Percentiles rank a stretch among this genome's conserved stretches.
Evolutionary conservation across 2,329 filamentous ascomycete genomes (phyloP).

Genomic region (Domatiomyces catenatus): DNA sequence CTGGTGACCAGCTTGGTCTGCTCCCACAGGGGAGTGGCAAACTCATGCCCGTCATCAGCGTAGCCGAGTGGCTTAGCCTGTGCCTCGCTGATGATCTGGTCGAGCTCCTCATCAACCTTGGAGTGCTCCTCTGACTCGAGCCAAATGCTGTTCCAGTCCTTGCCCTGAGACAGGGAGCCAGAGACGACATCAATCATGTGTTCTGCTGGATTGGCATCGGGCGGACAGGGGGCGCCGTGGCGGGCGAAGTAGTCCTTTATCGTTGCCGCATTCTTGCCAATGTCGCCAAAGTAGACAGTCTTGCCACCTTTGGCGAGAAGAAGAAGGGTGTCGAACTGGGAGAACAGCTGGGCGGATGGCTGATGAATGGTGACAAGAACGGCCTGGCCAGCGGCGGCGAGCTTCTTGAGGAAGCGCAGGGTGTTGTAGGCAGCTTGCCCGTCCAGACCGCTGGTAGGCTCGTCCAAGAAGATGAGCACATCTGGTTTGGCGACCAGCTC

Average conservation of each 20-base stretch:
- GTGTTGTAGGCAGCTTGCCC: slow-evolving; percentile 52
- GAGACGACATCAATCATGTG: slow-evolving; percentile 39
- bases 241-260: slow-evolving; percentile 46
- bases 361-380: slow-evolving; percentile 87
- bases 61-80: slow-evolving; percentile 29
- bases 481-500: slow-evolving; percentile 48
- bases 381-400: slow-evolving; percentile 61
- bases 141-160: slow-evolving; percentile 52
- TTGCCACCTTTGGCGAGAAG: slow-evolving; percentile 63
- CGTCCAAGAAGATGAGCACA: slow-evolving; percentile 47
- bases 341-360: slow-evolving; percentile 71
- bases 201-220: slow-evolving; percentile 39
- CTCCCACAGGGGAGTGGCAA: slow-evolving; percentile 45
- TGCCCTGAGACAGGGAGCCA: slow-evolving; percentile 43
- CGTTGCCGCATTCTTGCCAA: slow-evolving; percentile 56
- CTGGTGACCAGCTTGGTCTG: slow-evolving; percentile 53
- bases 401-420: slow-evolving; percentile 44
- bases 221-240: slow-evolving; percentile 40
- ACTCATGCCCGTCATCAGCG: slow-evolving; percentile 37
- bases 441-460: slow-evolving; percentile 53
- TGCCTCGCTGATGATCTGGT: slow-evolving; percentile 40
- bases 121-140: slow-evolving; percentile 35
- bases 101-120: slow-evolving; percentile 39
- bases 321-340: slow-evolving; percentile 72
- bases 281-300: slow-evolving; percentile 77